phyloP scores from a whole-genome alignment of 2,329 filamentous ascomycete genomes.

The Cercospora canescens region DNA sequence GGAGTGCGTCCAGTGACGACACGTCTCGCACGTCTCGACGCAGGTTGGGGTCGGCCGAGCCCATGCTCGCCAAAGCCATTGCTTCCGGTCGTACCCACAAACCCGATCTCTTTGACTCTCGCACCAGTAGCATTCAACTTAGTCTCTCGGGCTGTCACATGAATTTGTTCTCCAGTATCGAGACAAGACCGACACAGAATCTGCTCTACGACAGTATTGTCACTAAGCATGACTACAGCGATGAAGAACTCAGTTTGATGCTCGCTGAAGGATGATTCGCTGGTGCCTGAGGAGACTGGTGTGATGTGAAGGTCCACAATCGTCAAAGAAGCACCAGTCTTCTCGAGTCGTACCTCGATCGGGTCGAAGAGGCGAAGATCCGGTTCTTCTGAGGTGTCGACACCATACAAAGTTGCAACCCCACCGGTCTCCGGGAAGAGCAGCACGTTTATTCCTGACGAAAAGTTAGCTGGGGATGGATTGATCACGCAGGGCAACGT shows the following conservation, averaged over 20 bases:
- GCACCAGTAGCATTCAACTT: neutral
- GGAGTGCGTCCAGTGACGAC: neutral
- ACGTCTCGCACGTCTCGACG: neutral
- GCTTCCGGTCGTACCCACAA: neutral
- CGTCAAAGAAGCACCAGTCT: neutral
- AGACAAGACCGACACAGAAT: neutral
- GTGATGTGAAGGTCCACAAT: neutral
- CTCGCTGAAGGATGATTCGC: neutral
- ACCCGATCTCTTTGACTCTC: neutral
- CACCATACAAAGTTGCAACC: neutral
- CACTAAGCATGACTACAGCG: neutral
- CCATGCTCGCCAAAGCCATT: neutral
- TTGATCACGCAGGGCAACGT: slow-evolving; percentile 8
- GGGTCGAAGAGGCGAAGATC: neutral
- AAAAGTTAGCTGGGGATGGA: neutral
- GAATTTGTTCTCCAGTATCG: neutral
- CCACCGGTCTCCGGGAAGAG: slow-evolving; percentile 13
- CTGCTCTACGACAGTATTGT: neutral
- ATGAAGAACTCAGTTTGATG: neutral
- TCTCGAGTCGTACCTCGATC: neutral
- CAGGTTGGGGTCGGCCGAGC: neutral
- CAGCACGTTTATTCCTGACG: neutral
- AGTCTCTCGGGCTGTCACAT: neutral
- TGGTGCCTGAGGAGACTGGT: neutral
- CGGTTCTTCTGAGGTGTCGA: neutral